A percentile compares a stretch with the other conserved stretches of the same genome.
These are phyloP conservation scores for Rubroboletus satanas DNA, from an alignment of 768 basidiomycete species.

Conservation along the genomic window DNA sequence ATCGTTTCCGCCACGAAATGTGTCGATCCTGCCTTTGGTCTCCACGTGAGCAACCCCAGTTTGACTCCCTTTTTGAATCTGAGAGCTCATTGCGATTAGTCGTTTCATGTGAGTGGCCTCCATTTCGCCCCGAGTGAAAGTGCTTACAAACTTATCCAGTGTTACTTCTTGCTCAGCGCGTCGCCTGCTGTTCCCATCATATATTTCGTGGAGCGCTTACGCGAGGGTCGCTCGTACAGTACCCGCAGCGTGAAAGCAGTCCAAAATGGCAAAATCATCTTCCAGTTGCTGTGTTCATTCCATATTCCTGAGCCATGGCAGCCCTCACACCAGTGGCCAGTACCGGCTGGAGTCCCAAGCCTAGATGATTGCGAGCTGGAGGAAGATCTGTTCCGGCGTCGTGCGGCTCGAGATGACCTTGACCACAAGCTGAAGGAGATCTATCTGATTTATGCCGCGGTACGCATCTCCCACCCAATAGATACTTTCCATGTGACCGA, in stretches of 20 bases:
- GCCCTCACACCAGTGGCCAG: slow-evolving; percentile 61
- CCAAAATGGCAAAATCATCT: slow-evolving; percentile 49
- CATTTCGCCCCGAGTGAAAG: background rate
- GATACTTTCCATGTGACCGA: slow-evolving; percentile 25
- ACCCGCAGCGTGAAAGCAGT: slow-evolving; percentile 62
- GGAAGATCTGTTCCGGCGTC: slow-evolving; percentile 39
- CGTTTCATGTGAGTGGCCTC: slow-evolving; percentile 56
- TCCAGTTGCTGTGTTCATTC: slow-evolving; percentile 77
- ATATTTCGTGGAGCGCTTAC: slow-evolving; percentile 72
- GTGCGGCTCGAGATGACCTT: slow-evolving; percentile 27
- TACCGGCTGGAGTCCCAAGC: slow-evolving; percentile 50
- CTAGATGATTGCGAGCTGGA: slow-evolving; percentile 66
- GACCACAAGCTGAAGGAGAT: slow-evolving; percentile 34
- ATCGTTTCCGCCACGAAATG: slow-evolving; percentile 76
- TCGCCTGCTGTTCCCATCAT: slow-evolving; percentile 70
- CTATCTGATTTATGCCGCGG: slow-evolving; percentile 26
- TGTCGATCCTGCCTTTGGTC: slow-evolving; percentile 57
- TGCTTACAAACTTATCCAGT: slow-evolving; percentile 40
- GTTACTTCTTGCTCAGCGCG: slow-evolving; percentile 77
- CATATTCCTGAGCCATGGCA: slow-evolving; percentile 77
- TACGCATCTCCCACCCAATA: slow-evolving; percentile 18
- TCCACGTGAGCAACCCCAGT: slow-evolving; percentile 56
- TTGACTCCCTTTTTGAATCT: background rate
- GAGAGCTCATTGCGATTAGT: slow-evolving; percentile 37
- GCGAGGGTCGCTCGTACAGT: slow-evolving; percentile 70